These are phyloP conservation scores for Smallanthus sonchifolius DNA, from an alignment of 129 eudicot genomes.

Conservation along the genomic window DNA sequence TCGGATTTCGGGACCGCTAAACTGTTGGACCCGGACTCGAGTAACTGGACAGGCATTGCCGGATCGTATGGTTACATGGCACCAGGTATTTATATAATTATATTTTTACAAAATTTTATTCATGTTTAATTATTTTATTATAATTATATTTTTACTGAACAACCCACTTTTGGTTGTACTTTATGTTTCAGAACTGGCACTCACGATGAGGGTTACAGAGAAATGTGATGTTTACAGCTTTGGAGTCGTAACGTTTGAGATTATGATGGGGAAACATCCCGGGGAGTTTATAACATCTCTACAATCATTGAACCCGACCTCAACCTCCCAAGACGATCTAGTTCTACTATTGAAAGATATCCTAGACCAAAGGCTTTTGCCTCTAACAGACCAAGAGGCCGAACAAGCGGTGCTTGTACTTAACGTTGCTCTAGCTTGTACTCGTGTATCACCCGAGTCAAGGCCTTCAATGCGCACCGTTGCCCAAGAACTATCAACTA, in stretches of 20 bases:
- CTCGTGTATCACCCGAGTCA: conserved; percentile 44
- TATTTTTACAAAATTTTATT: not conserved
- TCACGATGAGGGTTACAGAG: conserved; percentile 74
- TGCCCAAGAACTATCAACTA: conserved; percentile 62
- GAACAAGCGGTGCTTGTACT: conserved; percentile 51
- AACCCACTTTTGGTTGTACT: not conserved
- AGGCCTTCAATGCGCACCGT: conserved; percentile 79
- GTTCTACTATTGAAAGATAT: conserved; percentile 50
- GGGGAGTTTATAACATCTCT: conserved; percentile 59
- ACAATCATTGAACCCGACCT: conserved; percentile 26
- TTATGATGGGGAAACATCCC: conserved; percentile 93
- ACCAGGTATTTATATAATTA: conserved; percentile 60
- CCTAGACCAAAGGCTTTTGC: conserved; percentile 64
- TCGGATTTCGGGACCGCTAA: conserved; percentile 93
- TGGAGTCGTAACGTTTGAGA: conserved; percentile 77
- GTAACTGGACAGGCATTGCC: conserved; percentile 72
- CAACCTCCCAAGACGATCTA: conserved; percentile 10
- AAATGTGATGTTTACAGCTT: conserved; percentile 92
- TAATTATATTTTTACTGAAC: too few species aligned
- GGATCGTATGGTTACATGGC: conserved; percentile 98
- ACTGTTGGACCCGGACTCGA: conserved; percentile 46
- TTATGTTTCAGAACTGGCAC: conserved; percentile 62
- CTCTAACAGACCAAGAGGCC: conserved; percentile 47
- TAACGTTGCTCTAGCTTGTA: conserved; percentile 65
- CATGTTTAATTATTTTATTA: not conserved